These are phyloP conservation scores for Litsea cubeba DNA, from an alignment of 164 flowering plant species.

Conservation along the genomic window DNA sequence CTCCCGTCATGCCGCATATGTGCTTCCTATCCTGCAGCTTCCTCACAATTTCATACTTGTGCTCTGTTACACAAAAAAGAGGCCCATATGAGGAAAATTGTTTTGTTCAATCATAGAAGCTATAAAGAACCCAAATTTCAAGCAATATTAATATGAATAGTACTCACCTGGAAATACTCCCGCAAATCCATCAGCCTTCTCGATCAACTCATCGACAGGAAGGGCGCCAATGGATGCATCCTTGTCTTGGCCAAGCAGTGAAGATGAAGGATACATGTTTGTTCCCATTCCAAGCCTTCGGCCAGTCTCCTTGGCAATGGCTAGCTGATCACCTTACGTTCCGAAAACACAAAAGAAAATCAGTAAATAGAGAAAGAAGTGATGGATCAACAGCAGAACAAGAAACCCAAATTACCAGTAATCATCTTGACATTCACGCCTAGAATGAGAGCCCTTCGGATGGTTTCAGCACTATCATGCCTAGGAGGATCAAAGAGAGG, in stretches of 20 bases:
- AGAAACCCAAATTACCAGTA: conserved; percentile 19
- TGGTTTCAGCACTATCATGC: conserved; percentile 34
- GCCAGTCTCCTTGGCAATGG: conserved; percentile 42
- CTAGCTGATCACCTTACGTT: conserved; percentile 35
- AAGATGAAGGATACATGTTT: conserved; percentile 44
- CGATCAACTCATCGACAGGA: conserved; percentile 42
- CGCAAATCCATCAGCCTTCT: conserved; percentile 44
- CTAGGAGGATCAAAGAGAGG: conserved; percentile 39
- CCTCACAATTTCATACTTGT: conserved; percentile 38
- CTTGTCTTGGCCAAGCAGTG: conserved; percentile 34
- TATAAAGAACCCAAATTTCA: neutral
- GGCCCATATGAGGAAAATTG: neutral
- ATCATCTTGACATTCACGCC: conserved; percentile 39
- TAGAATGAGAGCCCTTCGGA: conserved; percentile 33
- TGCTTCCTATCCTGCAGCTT: conserved; percentile 39
- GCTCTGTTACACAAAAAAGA: conserved; percentile 19
- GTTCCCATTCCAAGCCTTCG: conserved; percentile 46
- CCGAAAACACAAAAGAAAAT: neutral
- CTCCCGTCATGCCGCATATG: conserved; percentile 46
- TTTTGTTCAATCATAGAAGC: neutral
- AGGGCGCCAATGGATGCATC: conserved; percentile 36
- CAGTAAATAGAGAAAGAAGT: neutral
- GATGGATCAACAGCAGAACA: neutral
- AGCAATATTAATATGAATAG: neutral
- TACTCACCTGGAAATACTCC: conserved; percentile 38